Evolutionary conservation across 148 eudicot species (phyloP).

Genomic region (Polygonum aviculare): DNA sequence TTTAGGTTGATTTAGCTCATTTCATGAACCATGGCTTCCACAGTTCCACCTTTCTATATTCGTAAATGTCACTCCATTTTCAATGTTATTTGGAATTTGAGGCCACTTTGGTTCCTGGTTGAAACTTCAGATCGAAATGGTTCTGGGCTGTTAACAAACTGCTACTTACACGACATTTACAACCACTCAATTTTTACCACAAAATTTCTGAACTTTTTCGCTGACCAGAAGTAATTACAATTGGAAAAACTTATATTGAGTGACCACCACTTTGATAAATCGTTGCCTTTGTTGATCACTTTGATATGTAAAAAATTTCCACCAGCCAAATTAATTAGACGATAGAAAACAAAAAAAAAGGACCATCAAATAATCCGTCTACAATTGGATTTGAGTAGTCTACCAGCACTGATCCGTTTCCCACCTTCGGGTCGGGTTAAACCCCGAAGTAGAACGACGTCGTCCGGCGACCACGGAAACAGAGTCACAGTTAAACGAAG

Average conservation of each 20-base stretch:
- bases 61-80: neutral
- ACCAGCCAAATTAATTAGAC: neutral
- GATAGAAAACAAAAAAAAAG: neutral
- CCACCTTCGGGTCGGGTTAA: neutral
- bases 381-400: neutral
- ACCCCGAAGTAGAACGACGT: neutral
- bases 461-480: neutral
- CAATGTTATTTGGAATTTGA: neutral
- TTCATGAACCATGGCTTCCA: no score
- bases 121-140: neutral
- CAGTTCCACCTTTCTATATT: no score
- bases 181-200: neutral
- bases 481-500: neutral
- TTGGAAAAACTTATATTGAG: neutral
- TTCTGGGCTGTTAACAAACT: neutral
- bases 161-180: neutral
- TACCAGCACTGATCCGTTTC: conserved; percentile 11
- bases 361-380: neutral
- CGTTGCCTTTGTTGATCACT: neutral
- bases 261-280: neutral
- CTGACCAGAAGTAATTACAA: neutral
- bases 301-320: neutral
- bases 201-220: neutral
- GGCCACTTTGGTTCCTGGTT: neutral
- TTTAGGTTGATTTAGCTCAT: no score